phyloP scores from a whole-genome alignment of 1,284 basidiomycete genomes.

The Pseudozyma sp. region DNA sequence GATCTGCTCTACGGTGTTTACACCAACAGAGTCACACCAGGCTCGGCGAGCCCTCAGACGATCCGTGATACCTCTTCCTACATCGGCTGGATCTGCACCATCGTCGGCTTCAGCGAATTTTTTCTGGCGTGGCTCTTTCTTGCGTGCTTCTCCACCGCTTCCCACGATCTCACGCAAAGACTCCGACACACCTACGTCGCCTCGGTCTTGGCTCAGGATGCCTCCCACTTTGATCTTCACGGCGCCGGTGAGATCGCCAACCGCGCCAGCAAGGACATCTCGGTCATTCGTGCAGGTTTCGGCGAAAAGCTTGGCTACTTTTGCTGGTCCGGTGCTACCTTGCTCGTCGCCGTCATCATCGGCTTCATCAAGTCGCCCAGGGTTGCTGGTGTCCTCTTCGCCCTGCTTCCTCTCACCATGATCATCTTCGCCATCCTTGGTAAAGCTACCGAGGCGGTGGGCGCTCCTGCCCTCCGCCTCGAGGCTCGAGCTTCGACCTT shows the following conservation, averaged over 20 bases:
- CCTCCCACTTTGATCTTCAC: constrained; percentile 70
- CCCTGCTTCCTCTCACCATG: constrained; percentile 68
- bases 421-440: constrained; percentile 65
- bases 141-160: constrained; percentile 65
- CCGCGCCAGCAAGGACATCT: constrained; percentile 69
- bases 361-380: constrained; percentile 69
- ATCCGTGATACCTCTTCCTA: constrained; percentile 52
- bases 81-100: constrained; percentile 67
- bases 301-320: constrained; percentile 70
- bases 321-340: constrained; percentile 65
- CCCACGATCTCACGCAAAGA: constrained; percentile 64
- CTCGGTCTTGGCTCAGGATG: constrained; percentile 70
- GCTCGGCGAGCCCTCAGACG: constrained; percentile 21
- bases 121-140: constrained; percentile 66
- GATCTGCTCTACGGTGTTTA: constrained; percentile 66
- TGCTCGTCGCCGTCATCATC: constrained; percentile 67
- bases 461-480: constrained; percentile 61
- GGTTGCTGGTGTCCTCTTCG: constrained; percentile 70
- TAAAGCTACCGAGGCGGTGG: constrained; percentile 63
- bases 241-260: constrained; percentile 71
- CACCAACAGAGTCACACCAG: constrained; percentile 55
- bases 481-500: constrained; percentile 69
- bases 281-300: constrained; percentile 67
- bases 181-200: constrained; percentile 69
- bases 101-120: constrained; percentile 65